Conservation (phyloP, 2,329 filamentous ascomycete species). For the Claviceps digitariae region DNA sequence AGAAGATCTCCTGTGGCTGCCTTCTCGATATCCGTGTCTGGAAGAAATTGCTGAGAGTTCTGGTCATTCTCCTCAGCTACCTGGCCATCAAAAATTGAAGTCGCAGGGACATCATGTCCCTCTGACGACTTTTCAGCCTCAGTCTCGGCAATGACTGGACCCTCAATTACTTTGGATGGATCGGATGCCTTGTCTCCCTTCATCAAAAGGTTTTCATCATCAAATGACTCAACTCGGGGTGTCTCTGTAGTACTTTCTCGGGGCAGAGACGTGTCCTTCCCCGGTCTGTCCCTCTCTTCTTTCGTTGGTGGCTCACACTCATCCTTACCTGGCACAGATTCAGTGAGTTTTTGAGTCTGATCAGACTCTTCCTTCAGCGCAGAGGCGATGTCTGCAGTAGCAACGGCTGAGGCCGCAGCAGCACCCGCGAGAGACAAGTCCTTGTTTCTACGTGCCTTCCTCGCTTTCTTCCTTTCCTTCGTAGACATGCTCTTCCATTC, state of each 20-base stretch:
- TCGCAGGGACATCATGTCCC: neutral
- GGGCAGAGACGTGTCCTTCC: constrained; percentile 7
- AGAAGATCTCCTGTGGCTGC: neutral
- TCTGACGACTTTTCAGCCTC: neutral
- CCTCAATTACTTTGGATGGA: neutral
- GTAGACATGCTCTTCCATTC: constrained; percentile 7
- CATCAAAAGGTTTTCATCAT: neutral
- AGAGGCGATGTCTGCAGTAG: constrained; percentile 1
- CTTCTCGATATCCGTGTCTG: neutral
- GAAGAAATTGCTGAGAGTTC: neutral
- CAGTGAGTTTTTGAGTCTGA: constrained; percentile 4
- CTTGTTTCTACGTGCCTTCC: constrained; percentile 11
- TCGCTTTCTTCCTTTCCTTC: constrained; percentile 11
- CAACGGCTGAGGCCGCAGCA: constrained; percentile 1
- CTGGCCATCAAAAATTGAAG: neutral
- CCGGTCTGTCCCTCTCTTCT: constrained; percentile 10
- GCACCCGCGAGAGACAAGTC: constrained; percentile 1
- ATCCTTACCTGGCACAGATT: constrained; percentile 2
- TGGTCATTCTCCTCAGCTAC: neutral
- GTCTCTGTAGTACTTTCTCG: neutral
- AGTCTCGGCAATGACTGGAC: neutral
- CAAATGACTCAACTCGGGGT: neutral
- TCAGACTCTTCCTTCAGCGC: neutral
- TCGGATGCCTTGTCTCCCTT: neutral
- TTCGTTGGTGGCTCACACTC: constrained; percentile 8